phyloP scores from a whole-genome alignment of 1,284 basidiomycete species.

The Meripilus lineatus region DNA sequence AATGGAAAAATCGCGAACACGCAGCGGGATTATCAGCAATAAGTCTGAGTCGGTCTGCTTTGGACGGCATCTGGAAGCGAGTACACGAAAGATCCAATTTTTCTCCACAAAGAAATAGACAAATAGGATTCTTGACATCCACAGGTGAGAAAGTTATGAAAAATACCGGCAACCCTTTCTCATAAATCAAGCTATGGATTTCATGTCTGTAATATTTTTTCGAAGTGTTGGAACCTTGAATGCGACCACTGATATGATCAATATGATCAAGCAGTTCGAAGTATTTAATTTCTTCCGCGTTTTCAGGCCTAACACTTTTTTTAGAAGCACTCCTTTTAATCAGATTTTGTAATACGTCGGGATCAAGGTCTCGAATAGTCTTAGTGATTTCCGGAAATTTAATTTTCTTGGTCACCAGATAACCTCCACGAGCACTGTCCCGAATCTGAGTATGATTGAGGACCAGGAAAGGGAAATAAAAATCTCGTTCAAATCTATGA shows the following conservation, averaged over 20 bases:
- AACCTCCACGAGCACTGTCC: slow-evolving; percentile 20
- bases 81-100: too few relatives aligned
- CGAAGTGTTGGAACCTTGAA: slow-evolving; percentile 27
- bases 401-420: slow-evolving; percentile 22
- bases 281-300: slow-evolving; percentile 29
- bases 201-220: slow-evolving; percentile 29
- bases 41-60: slow-evolving; percentile 6
- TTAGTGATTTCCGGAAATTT: slow-evolving; percentile 24
- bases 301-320: slow-evolving; percentile 21
- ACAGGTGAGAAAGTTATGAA: slow-evolving; percentile 34
- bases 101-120: slow-evolving; percentile 25
- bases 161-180: slow-evolving; percentile 30
- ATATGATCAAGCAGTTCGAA: slow-evolving; percentile 29
- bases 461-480: slow-evolving; percentile 30
- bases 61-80: slow-evolving; percentile 9
- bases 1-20: slow-evolving; percentile 10
- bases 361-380: slow-evolving; percentile 22
- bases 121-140: slow-evolving; percentile 27
- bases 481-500: slow-evolving; percentile 33
- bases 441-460: slow-evolving; percentile 38
- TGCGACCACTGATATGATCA: slow-evolving; percentile 27
- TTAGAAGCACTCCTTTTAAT: slow-evolving; percentile 17
- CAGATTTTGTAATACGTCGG: slow-evolving; percentile 18
- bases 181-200: slow-evolving; percentile 31
- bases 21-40: slow-evolving; percentile 29